These are phyloP conservation scores for Colletotrichum lindemuthianum DNA, from an alignment of 2,329 filamentous ascomycete genomes.

Conservation along the genomic window DNA sequence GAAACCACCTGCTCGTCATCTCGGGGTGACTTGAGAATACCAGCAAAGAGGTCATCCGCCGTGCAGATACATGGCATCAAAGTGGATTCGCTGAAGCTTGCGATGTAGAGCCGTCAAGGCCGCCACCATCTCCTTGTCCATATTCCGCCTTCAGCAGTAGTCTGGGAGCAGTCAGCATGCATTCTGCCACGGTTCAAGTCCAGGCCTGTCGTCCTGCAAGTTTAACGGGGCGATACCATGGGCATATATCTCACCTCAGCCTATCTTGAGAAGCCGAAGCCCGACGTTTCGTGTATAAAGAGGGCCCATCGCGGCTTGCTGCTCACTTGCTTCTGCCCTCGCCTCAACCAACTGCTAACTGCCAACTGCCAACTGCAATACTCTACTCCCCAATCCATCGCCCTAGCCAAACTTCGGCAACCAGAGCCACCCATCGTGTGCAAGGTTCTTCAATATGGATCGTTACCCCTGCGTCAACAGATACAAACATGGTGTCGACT, in stretches of 20 bases:
- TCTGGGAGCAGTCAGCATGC: constrained; percentile 26
- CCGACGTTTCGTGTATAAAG: constrained; percentile 25
- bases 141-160: constrained; percentile 24
- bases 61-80: constrained; percentile 6
- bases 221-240: neutral
- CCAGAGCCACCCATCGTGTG: neutral
- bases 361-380: too few species aligned
- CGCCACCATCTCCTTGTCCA: neutral
- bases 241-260: constrained; percentile 10
- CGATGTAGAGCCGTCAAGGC: constrained; percentile 4
- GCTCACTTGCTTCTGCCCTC: neutral
- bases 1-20: neutral
- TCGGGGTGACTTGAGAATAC: neutral
- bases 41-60: constrained; percentile 7
- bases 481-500: constrained; percentile 35
- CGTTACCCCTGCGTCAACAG: constrained; percentile 32
- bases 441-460: constrained; percentile 17
- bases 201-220: constrained; percentile 10
- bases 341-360: too few species aligned
- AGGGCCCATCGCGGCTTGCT: constrained; percentile 4
- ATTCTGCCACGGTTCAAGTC: constrained; percentile 18
- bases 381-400: too few species aligned
- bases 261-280: constrained; percentile 1
- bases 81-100: constrained; percentile 4
- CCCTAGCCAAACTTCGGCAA: neutral